Conservation (phyloP, 257 asterid genomes). For the Capsicum pubescens region DNA sequence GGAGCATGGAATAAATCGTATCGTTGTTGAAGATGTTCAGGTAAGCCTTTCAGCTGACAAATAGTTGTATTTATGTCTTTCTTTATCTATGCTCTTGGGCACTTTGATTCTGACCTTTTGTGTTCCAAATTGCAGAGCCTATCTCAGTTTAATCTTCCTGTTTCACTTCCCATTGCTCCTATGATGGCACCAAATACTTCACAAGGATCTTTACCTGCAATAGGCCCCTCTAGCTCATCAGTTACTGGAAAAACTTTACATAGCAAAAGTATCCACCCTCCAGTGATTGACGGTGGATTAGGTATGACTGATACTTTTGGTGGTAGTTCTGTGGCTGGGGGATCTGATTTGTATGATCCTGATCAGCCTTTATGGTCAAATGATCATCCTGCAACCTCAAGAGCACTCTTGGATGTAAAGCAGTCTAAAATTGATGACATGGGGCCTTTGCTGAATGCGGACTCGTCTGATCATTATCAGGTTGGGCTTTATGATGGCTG, state of each 20-base stretch:
- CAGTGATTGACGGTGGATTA: conserved; percentile 55
- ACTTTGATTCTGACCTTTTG: conserved; percentile 25
- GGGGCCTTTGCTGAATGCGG: conserved; percentile 50
- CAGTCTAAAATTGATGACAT: conserved; percentile 56
- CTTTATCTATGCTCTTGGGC: not conserved
- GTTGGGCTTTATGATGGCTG: conserved; percentile 56
- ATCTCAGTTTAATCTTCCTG: conserved; percentile 86
- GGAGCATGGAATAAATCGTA: conserved; percentile 98
- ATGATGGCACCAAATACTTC: conserved; percentile 63
- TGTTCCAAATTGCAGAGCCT: conserved; percentile 68
- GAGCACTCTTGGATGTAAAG: conserved; percentile 53
- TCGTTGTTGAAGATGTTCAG: conserved; percentile 99
- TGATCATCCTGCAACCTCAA: conserved; percentile 65
- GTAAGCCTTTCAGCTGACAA: conserved; percentile 43
- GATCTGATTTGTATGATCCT: conserved; percentile 91
- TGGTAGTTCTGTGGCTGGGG: conserved; percentile 61
- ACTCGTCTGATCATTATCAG: conserved; percentile 47
- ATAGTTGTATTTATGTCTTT: not conserved
- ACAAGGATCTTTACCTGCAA: conserved; percentile 60
- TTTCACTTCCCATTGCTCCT: conserved; percentile 67
- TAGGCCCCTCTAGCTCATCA: conserved; percentile 52
- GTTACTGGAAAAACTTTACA: conserved; percentile 53
- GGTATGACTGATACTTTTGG: conserved; percentile 55
- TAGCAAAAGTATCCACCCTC: conserved; percentile 58
- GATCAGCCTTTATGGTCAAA: conserved; percentile 95